These are phyloP conservation scores for Trametes cinnabarina DNA, from an alignment of 768 basidiomycete species.

Conservation along the genomic window DNA sequence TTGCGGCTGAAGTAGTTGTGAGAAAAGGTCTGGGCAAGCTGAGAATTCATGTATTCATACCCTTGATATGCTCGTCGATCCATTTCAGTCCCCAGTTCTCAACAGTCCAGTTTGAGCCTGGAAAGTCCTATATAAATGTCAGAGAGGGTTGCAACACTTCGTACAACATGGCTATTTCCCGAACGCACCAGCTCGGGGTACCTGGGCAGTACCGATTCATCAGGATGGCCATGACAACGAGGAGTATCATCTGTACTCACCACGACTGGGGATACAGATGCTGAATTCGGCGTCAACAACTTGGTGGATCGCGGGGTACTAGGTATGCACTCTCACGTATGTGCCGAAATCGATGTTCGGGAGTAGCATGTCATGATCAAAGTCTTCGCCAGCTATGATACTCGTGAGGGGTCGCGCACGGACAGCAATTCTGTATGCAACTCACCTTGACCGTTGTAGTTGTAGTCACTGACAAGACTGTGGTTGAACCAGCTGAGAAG, in stretches of 20 bases:
- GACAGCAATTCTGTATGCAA: not conserved
- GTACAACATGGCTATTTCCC: not conserved
- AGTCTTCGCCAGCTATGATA: conserved; percentile 50
- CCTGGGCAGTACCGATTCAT: conserved; percentile 12
- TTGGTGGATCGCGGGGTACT: no score
- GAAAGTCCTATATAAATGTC: conserved; percentile 36
- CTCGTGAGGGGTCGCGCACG: not conserved
- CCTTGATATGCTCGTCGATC: conserved; percentile 32
- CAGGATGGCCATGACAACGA: not conserved
- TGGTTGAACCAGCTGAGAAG: conserved; percentile 40
- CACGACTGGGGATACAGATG: conserved; percentile 27
- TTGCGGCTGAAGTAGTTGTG: conserved; percentile 39
- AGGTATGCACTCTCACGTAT: conserved; percentile 42
- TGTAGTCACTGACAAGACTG: conserved; percentile 47
- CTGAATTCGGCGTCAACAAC: no score
- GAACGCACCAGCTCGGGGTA: conserved; percentile 30
- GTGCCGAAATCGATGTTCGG: conserved; percentile 56
- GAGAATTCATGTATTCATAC: conserved; percentile 24
- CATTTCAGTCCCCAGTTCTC: conserved; percentile 33
- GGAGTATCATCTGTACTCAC: conserved; percentile 6
- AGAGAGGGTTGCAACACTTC: not conserved
- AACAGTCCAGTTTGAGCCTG: conserved; percentile 48
- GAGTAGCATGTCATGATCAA: conserved; percentile 45
- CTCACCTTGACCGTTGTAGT: conserved; percentile 54
- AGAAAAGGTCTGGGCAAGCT: not conserved